These are phyloP conservation scores for Saturnispora sekii DNA, from an alignment of 805 yeast species.

Conservation along the genomic window DNA sequence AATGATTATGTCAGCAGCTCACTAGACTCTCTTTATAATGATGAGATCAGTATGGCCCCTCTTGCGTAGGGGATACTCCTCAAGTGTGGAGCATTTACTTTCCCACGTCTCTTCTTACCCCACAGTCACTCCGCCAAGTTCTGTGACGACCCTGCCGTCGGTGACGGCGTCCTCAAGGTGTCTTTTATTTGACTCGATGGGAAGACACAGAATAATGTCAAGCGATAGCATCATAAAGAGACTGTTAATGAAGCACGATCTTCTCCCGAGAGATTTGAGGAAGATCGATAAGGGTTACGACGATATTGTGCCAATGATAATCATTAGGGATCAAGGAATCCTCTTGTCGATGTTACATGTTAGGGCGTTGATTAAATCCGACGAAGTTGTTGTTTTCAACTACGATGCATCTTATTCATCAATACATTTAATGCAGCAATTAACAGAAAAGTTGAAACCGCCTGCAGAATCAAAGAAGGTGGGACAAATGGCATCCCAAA, in stretches of 20 bases:
- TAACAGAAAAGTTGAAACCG: constrained; percentile 30
- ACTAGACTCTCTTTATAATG: background rate
- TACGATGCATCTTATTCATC: constrained; percentile 38
- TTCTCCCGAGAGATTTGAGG: constrained; percentile 44
- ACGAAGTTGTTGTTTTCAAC: constrained; percentile 41
- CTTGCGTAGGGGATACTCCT: constrained; percentile 1
- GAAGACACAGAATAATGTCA: constrained; percentile 35
- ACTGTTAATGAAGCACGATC: constrained; percentile 35
- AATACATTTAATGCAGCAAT: constrained; percentile 33
- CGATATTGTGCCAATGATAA: constrained; percentile 49
- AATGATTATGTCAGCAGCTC: background rate
- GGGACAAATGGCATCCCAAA: too few species aligned
- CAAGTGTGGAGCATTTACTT: constrained; percentile 3
- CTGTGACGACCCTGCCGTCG: constrained; percentile 4
- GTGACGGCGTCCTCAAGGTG: constrained; percentile 25
- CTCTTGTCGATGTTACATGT: constrained; percentile 40
- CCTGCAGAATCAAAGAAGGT: too few species aligned
- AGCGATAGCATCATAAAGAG: constrained; percentile 35
- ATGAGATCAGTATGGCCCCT: background rate
- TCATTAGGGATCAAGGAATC: constrained; percentile 38
- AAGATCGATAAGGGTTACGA: constrained; percentile 38
- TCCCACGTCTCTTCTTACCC: constrained; percentile 8
- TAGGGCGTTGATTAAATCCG: constrained; percentile 43
- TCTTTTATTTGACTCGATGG: constrained; percentile 38
- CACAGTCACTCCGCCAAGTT: constrained; percentile 8